These are phyloP conservation scores for Tuber brumale DNA, from an alignment of 495 filamentous ascomycete species.

Conservation along the genomic window DNA sequence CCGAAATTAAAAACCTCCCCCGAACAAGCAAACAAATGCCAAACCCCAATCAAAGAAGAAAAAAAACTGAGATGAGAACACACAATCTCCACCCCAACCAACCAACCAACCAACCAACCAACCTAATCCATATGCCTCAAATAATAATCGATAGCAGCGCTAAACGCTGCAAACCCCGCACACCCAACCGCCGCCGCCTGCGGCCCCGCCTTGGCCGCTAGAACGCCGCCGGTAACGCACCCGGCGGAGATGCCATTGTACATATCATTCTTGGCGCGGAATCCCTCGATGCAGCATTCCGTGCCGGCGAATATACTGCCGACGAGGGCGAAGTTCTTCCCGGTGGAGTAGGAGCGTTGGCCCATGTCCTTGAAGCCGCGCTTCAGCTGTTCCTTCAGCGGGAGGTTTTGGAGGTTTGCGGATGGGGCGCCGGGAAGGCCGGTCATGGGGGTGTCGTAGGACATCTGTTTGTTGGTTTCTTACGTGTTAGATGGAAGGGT, in stretches of 20 bases:
- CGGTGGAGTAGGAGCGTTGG: conserved; percentile 68
- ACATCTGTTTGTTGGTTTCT: conserved; percentile 57
- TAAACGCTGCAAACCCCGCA: conserved; percentile 92
- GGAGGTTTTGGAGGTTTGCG: conserved; percentile 60
- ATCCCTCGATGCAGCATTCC: conserved; percentile 90
- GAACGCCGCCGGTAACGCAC: conserved; percentile 81
- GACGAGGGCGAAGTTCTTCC: conserved; percentile 90
- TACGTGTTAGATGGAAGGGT: not conserved
- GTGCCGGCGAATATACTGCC: conserved; percentile 86
- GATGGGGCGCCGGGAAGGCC: conserved; percentile 48
- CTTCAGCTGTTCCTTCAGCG: conserved; percentile 71
- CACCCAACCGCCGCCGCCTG: conserved; percentile 86
- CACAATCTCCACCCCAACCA: not conserved
- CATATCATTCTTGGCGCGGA: conserved; percentile 88
- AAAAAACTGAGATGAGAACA: conserved; percentile 7
- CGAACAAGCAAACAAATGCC: not conserved
- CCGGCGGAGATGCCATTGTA: conserved; percentile 81
- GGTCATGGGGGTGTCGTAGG: conserved; percentile 69
- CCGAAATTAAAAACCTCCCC: not conserved
- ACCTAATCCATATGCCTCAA: conserved; percentile 55
- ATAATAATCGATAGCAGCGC: conserved; percentile 87
- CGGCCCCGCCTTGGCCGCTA: conserved; percentile 79
- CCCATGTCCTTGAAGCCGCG: conserved; percentile 93
- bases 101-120: no score
- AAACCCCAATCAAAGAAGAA: conserved; percentile 6